These are phyloP conservation scores for Debaryomyces sp. DNA, from an alignment of 1,139 yeast genomes.

Conservation along the genomic window DNA sequence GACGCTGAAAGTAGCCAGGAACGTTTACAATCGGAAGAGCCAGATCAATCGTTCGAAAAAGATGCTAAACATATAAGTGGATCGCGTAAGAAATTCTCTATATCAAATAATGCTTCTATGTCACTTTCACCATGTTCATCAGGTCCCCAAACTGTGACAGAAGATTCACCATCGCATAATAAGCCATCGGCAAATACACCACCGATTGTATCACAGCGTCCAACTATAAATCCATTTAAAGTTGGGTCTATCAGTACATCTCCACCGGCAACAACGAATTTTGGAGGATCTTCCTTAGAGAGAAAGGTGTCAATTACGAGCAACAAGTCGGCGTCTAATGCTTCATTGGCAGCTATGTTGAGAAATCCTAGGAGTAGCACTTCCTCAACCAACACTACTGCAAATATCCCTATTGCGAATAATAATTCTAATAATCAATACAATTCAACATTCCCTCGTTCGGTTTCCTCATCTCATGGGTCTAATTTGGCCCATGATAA, in stretches of 20 bases:
- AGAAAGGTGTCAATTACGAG: slow-evolving; percentile 48
- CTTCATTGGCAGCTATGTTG: slow-evolving; percentile 55
- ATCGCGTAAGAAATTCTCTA: slow-evolving; percentile 14
- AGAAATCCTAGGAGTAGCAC: slow-evolving; percentile 49
- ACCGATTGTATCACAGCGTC: slow-evolving; percentile 24
- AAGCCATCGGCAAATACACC: slow-evolving; percentile 19
- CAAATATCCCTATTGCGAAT: slow-evolving; percentile 28
- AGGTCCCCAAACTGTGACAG: slow-evolving; percentile 9
- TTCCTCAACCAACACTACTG: slow-evolving; percentile 33
- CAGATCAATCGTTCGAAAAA: neutral
- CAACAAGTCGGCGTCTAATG: slow-evolving; percentile 55
- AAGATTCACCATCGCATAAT: slow-evolving; percentile 15
- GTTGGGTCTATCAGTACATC: slow-evolving; percentile 61
- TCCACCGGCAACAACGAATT: slow-evolving; percentile 36
- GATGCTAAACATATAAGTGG: neutral
- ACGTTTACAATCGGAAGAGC: neutral
- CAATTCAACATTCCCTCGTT: slow-evolving; percentile 36
- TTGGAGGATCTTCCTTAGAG: slow-evolving; percentile 35
- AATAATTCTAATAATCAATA: slow-evolving; percentile 14
- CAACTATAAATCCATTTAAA: slow-evolving; percentile 58
- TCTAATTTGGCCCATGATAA: slow-evolving; percentile 28
- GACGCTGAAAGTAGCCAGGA: slow-evolving; percentile 1
- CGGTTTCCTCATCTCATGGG: slow-evolving; percentile 47
- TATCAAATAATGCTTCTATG: slow-evolving; percentile 20
- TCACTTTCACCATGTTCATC: slow-evolving; percentile 38